Percentiles rank a stretch among this genome's conserved stretches.
These are phyloP conservation scores for Podospora tetraspora DNA, from an alignment of 495 filamentous ascomycete genomes.

Conservation along the genomic window DNA sequence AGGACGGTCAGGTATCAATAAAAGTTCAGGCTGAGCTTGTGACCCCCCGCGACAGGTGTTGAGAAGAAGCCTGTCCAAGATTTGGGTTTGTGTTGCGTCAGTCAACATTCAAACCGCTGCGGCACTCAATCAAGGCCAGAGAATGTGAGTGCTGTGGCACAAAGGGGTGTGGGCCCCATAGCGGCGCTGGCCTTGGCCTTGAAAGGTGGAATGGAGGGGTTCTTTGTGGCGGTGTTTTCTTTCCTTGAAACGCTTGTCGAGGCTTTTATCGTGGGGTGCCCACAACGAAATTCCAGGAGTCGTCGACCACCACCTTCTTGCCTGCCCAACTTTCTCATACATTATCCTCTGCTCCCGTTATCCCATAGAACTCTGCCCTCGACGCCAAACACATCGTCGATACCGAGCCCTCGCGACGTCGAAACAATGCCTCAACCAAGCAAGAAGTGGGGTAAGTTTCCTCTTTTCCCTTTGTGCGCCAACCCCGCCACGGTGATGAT, in stretches of 20 bases:
- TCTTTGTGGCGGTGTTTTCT: slow-evolving; percentile 1
- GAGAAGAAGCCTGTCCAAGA: not conserved
- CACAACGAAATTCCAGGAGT: slow-evolving; percentile 16
- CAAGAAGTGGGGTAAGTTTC: slow-evolving; percentile 35
- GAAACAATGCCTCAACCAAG: slow-evolving; percentile 27
- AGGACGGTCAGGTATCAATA: not conserved
- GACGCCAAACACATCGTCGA: slow-evolving; percentile 3
- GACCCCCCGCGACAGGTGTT: not conserved
- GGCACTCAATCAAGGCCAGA: not conserved
- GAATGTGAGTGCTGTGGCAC: not conserved
- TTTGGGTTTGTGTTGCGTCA: not conserved
- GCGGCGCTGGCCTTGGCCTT: not conserved
- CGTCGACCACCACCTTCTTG: slow-evolving; percentile 5
- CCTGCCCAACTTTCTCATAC: slow-evolving; percentile 9
- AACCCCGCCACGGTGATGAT: slow-evolving; percentile 15
- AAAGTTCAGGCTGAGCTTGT: not conserved
- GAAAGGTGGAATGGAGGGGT: not conserved
- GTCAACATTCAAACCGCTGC: not conserved
- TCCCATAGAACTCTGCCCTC: not conserved
- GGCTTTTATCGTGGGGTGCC: slow-evolving; percentile 13
- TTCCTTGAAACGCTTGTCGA: not conserved
- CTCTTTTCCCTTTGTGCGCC: slow-evolving; percentile 17
- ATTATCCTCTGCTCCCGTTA: not conserved
- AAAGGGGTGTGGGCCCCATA: not conserved
- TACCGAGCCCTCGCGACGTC: slow-evolving; percentile 4